These are phyloP conservation scores for Fistulinella cinereoalba DNA, from an alignment of 1,284 basidiomycete species.

Conservation along the genomic window DNA sequence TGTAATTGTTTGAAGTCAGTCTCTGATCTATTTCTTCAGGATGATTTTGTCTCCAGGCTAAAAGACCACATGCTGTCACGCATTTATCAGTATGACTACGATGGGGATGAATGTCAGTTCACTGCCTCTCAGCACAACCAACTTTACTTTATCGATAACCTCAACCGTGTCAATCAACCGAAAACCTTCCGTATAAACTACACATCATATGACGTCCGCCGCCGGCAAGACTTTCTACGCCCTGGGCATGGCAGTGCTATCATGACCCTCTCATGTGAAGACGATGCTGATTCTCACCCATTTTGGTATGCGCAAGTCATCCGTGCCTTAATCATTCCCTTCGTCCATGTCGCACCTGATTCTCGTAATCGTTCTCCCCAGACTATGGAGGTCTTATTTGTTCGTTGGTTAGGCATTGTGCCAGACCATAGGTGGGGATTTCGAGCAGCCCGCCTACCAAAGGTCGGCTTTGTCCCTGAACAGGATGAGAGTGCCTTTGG, in stretches of 20 bases:
- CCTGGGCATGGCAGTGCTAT: slow-evolving; percentile 8
- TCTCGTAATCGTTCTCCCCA: not conserved
- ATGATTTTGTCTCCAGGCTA: not conserved
- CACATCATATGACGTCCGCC: slow-evolving; percentile 33
- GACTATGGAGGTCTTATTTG: not conserved
- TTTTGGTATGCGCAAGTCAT: slow-evolving; percentile 25
- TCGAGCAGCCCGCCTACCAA: not conserved
- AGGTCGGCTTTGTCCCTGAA: not conserved
- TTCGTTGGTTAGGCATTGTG: slow-evolving; percentile 4
- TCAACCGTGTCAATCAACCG: not conserved
- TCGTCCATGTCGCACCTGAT: not conserved
- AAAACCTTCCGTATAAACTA: slow-evolving; percentile 24
- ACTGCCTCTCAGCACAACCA: not conserved
- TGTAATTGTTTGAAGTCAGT: not conserved
- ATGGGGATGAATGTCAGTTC: slow-evolving; percentile 5
- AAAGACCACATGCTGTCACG: not conserved
- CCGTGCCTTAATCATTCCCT: slow-evolving; percentile 4
- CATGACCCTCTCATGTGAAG: slow-evolving; percentile 13
- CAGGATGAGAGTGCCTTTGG: not conserved
- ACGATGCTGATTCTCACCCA: slow-evolving; percentile 10
- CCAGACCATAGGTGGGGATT: not conserved
- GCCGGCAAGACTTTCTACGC: slow-evolving; percentile 20
- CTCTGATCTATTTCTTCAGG: not conserved
- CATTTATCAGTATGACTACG: not conserved
- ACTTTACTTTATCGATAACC: not conserved